Conservation (phyloP, 2,329 filamentous ascomycete species). For the Clarireedia hainanense region DNA sequence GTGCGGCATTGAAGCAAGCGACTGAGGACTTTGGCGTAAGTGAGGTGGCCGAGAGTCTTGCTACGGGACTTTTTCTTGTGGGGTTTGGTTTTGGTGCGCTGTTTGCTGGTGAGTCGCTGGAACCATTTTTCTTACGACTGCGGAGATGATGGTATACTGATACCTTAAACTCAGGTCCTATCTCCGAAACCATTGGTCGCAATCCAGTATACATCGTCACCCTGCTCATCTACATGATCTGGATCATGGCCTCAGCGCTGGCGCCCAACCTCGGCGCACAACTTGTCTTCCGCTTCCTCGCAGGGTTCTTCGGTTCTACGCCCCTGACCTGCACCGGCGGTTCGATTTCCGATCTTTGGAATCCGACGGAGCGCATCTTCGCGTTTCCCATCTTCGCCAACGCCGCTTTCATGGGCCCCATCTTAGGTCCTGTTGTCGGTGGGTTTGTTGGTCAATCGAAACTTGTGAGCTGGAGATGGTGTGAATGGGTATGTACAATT, state of each 20-base stretch:
- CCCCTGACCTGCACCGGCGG: constrained; percentile 50
- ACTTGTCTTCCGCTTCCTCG: constrained; percentile 16
- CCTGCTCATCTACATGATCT: neutral
- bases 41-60: constrained; percentile 41
- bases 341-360: constrained; percentile 54
- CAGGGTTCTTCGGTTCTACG: constrained; percentile 15
- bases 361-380: constrained; percentile 42
- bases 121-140: no score
- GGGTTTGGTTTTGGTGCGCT: constrained; percentile 30
- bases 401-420: constrained; percentile 60
- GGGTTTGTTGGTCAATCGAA: constrained; percentile 52
- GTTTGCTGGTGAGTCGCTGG: constrained; percentile 22
- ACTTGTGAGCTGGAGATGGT: constrained; percentile 62
- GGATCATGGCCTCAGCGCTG: neutral
- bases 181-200: neutral
- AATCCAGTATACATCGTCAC: neutral
- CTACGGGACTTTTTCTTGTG: constrained; percentile 34
- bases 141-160: neutral
- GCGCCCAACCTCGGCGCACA: neutral
- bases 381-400: constrained; percentile 57
- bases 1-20: constrained; percentile 38
- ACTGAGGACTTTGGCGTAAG: constrained; percentile 39
- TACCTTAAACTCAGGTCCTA: neutral
- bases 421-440: constrained; percentile 54
- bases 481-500: constrained; percentile 50